Evolutionary conservation across 1,284 basidiomycete species (phyloP).

Genomic region (Ustilago crameri): DNA sequence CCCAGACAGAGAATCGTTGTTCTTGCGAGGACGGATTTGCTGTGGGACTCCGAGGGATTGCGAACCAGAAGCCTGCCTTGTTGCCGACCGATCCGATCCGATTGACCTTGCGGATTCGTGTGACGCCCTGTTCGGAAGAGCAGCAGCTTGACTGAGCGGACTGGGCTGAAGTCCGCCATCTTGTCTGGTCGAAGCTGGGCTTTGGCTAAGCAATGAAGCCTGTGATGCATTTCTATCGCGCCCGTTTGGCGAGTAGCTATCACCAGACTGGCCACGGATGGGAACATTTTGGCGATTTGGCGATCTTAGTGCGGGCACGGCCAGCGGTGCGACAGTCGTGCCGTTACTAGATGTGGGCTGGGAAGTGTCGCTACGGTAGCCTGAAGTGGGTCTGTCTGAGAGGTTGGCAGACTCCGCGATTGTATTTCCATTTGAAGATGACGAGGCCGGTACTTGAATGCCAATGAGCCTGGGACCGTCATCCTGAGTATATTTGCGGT

Average conservation of each 20-base stretch:
- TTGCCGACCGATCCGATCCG: conserved; percentile 6
- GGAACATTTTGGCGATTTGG: neutral
- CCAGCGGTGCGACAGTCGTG: conserved; percentile 5
- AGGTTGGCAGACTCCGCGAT: conserved; percentile 31
- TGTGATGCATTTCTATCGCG: conserved; percentile 9
- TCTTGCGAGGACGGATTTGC: conserved; percentile 22
- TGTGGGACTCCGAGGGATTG: conserved; percentile 17
- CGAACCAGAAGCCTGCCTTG: conserved; percentile 7
- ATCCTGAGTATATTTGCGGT: conserved; percentile 57
- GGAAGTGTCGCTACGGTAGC: conserved; percentile 23
- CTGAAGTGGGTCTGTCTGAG: conserved; percentile 23
- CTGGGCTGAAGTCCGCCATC: conserved; percentile 29
- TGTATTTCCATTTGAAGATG: conserved; percentile 4
- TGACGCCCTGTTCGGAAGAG: conserved; percentile 25
- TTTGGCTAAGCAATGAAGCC: conserved; percentile 10
- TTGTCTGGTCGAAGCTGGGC: conserved; percentile 25
- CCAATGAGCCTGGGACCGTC: conserved; percentile 47
- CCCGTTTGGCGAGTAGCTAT: conserved; percentile 1
- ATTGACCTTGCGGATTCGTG: conserved; percentile 15
- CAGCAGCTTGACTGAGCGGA: conserved; percentile 22
- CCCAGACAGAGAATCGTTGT: conserved; percentile 33
- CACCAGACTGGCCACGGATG: conserved; percentile 8
- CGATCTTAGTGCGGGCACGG: conserved; percentile 7
- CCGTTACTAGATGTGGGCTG: conserved; percentile 21
- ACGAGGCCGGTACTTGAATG: conserved; percentile 35